These are phyloP conservation scores for Colletotrichum sp. DNA, from an alignment of 2,329 filamentous ascomycete species.

Conservation along the genomic window DNA sequence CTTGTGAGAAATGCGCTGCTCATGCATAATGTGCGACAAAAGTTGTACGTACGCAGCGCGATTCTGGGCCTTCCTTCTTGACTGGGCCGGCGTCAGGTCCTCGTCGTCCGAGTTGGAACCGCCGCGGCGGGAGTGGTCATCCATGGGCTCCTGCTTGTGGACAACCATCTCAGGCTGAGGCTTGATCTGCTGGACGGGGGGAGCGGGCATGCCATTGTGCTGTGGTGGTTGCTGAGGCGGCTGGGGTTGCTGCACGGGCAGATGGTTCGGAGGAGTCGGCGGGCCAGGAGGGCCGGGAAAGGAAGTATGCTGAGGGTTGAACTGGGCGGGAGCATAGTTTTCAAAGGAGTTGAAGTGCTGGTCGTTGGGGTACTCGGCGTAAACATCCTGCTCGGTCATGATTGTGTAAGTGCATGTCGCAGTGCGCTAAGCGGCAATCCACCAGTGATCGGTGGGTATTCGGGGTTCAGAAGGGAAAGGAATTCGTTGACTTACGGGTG, in stretches of 20 bases:
- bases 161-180: slow-evolving; percentile 18
- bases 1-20: not conserved
- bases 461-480: slow-evolving; percentile 20
- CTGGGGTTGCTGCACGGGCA: slow-evolving; percentile 15
- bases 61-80: slow-evolving; percentile 65
- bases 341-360: slow-evolving; percentile 57
- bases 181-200: slow-evolving; percentile 25
- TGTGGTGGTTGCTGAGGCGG: slow-evolving; percentile 24
- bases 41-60: slow-evolving; percentile 60
- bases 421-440: slow-evolving; percentile 34
- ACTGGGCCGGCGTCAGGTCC: slow-evolving; percentile 61
- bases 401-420: slow-evolving; percentile 32
- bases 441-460: slow-evolving; percentile 30
- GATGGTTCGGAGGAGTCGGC: slow-evolving; percentile 44
- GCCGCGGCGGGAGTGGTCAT: slow-evolving; percentile 37
- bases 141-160: slow-evolving; percentile 42
- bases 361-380: slow-evolving; percentile 49
- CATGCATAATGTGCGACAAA: not conserved
- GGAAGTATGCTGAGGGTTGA: slow-evolving; percentile 26
- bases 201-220: slow-evolving; percentile 30
- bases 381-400: slow-evolving; percentile 51
- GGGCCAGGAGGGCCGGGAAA: slow-evolving; percentile 58
- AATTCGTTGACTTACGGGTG: slow-evolving; percentile 51
- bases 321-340: slow-evolving; percentile 36
- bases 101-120: slow-evolving; percentile 64